Conservation (phyloP, 441 rosid species). For the Capsella rubella region DNA sequence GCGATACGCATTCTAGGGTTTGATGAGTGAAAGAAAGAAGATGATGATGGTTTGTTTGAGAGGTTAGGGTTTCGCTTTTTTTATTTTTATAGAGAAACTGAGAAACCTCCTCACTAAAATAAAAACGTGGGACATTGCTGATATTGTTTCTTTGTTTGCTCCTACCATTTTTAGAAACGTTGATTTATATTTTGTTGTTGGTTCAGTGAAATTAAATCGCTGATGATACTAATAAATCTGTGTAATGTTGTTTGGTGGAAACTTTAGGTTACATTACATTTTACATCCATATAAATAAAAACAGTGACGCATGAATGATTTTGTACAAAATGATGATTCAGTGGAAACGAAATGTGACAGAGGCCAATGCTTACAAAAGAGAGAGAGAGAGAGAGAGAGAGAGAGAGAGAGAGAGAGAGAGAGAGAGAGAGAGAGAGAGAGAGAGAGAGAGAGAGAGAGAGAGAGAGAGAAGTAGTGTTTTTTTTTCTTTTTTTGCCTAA, state of each 20-base stretch:
- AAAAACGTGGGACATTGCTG: constrained; percentile 16
- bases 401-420: constrained; percentile 26
- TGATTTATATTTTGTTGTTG: background rate
- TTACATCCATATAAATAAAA: background rate
- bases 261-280: background rate
- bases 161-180: constrained; percentile 16
- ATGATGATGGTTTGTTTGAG: constrained; percentile 41
- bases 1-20: constrained; percentile 41
- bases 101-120: background rate
- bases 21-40: constrained; percentile 31
- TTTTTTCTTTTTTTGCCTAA: constrained; percentile 8
- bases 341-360: constrained; percentile 19
- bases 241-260: background rate
- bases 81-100: constrained; percentile 1
- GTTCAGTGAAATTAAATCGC: background rate
- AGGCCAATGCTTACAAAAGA: constrained; percentile 31
- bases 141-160: background rate
- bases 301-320: constrained; percentile 8
- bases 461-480: background rate
- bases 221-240: background rate
- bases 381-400: constrained; percentile 5
- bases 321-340: constrained; percentile 23
- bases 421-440: constrained; percentile 24
- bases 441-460: constrained; percentile 22
- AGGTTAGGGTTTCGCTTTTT: constrained; percentile 49